Percentiles rank a stretch among this genome's conserved stretches.
Evolutionary conservation across 306 rosid species (phyloP).

Genomic region (Rosa chinensis): DNA sequence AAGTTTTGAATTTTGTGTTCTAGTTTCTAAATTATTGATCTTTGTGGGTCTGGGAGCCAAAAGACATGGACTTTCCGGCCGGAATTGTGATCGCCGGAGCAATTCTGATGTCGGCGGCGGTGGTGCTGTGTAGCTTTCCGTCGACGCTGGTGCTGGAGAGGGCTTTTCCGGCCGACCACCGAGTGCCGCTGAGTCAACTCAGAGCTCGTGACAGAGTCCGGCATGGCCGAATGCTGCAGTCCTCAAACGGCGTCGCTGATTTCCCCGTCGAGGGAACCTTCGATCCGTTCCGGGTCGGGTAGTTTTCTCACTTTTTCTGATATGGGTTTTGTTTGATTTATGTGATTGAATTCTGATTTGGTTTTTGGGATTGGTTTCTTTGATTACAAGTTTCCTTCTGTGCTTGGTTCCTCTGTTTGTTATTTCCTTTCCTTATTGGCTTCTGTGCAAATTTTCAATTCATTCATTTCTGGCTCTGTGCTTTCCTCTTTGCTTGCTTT

Average conservation of each 20-base stretch:
- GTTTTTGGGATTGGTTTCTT: neutral
- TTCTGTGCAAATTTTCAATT: neutral
- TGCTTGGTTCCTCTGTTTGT: neutral
- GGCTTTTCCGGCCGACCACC: constrained; percentile 70
- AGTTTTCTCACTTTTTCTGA: constrained; percentile 25
- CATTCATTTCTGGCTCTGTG: neutral
- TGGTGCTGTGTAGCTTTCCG: constrained; percentile 46
- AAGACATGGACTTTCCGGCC: constrained; percentile 40
- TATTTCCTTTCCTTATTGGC: neutral
- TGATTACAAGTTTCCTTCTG: neutral
- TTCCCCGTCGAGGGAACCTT: constrained; percentile 68
- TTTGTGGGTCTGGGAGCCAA: neutral
- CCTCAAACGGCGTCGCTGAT: constrained; percentile 64
- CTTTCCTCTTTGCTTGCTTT: neutral
- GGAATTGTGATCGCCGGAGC: constrained; percentile 27
- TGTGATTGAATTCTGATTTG: neutral
- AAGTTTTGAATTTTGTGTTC: neutral
- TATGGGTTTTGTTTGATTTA: constrained; percentile 9
- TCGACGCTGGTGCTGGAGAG: constrained; percentile 63
- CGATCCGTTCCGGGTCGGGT: constrained; percentile 91
- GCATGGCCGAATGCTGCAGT: constrained; percentile 79
- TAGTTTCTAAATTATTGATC: neutral
- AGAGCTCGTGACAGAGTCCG: constrained; percentile 64
- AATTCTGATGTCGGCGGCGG: constrained; percentile 31
- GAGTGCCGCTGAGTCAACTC: constrained; percentile 66